A percentile compares a stretch with the other conserved stretches of the same genome.
Conservation (phyloP, 176 grass and related monocot genomes). For the Oryza longistaminata region DNA sequence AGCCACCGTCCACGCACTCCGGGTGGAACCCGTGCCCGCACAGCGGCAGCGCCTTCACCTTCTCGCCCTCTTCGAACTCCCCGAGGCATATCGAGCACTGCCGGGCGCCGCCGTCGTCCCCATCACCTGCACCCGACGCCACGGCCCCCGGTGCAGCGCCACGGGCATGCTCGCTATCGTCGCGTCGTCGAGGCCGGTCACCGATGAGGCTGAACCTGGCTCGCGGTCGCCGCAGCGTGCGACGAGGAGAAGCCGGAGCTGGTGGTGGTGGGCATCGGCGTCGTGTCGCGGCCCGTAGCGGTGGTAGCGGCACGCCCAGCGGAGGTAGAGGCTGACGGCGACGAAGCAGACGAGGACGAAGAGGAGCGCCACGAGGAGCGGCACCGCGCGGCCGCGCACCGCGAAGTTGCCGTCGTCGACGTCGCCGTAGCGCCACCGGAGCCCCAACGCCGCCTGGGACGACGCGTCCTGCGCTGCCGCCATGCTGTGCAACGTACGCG, state of each 20-base stretch:
- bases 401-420: constrained; percentile 51
- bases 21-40: constrained; percentile 53
- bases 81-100: constrained; percentile 59
- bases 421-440: constrained; percentile 45
- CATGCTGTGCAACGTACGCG: constrained; percentile 14
- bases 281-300: constrained; percentile 1
- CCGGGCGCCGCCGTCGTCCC: not conserved
- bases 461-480: constrained; percentile 54
- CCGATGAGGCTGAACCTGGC: not conserved
- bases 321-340: constrained; percentile 48
- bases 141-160: not conserved
- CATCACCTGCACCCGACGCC: not conserved
- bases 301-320: constrained; percentile 43
- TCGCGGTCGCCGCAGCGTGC: not conserved
- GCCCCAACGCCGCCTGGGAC: not conserved
- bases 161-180: constrained; percentile 28
- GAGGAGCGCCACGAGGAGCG: constrained; percentile 38
- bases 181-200: constrained; percentile 29
- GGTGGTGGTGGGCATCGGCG: not conserved
- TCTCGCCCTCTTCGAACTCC: constrained; percentile 37
- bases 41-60: constrained; percentile 42
- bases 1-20: constrained; percentile 57
- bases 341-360: constrained; percentile 43
- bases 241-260: not conserved
- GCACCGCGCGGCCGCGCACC: constrained; percentile 18